Percentiles rank a stretch among this genome's conserved stretches.
Evolutionary conservation across 2,329 filamentous ascomycete genomes (phyloP).

Genomic region (Colletotrichum theobromicola): DNA sequence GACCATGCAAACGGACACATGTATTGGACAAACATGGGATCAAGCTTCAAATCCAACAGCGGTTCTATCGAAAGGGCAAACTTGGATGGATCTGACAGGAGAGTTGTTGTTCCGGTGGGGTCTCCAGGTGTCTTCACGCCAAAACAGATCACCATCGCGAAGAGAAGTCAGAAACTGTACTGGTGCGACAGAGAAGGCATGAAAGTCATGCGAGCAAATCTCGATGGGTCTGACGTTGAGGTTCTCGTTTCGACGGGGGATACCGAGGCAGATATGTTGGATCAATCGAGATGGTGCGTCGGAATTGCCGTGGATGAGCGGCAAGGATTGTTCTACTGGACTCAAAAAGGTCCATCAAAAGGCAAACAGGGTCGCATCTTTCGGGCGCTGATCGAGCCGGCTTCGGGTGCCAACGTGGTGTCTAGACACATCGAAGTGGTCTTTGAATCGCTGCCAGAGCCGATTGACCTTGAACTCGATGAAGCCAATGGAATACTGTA

Average conservation of each 20-base stretch:
- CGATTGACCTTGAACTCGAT: conserved; percentile 3
- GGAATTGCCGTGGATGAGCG: conserved; percentile 3
- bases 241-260: background rate
- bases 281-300: background rate
- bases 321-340: background rate
- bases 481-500: background rate
- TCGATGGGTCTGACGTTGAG: background rate
- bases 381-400: background rate
- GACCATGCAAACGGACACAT: background rate
- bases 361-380: background rate
- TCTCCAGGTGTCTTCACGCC: background rate
- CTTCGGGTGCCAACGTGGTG: background rate
- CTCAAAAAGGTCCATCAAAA: conserved; percentile 2
- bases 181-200: conserved; percentile 9
- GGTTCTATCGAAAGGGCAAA: conserved; percentile 6
- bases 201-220: conserved; percentile 5
- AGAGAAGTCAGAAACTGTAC: background rate
- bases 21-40: conserved; percentile 12
- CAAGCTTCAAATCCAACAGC: background rate
- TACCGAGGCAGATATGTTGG: background rate
- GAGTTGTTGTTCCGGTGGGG: background rate
- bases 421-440: background rate
- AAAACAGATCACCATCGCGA: conserved; percentile 5
- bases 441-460: background rate
- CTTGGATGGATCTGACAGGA: background rate